Base-by-base conservation (phyloP, 2,329 filamentous ascomycete species). In the Pezicula radicicola region DNA sequence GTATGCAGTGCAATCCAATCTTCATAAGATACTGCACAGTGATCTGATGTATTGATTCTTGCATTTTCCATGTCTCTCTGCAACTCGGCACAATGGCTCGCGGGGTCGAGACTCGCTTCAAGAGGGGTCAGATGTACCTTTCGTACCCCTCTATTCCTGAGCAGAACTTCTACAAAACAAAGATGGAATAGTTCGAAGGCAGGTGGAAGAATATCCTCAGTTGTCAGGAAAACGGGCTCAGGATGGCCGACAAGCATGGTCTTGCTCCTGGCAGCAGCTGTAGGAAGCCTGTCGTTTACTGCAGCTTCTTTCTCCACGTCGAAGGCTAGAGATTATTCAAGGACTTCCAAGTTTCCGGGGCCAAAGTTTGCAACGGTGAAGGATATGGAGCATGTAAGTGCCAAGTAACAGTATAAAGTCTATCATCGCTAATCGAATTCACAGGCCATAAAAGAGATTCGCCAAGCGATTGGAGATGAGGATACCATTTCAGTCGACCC, bases 401-500 rank as follows among this genome's bases (percentile, higher is more conserved):
- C 6, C 4, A 28, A 28, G 40, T 19, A 18, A 13, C 27, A 13
- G 6, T 25, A 28, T 28, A 5, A 27, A 27, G 19, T 16, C 6
- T 13, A n/a, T 33, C 42, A 15, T 3, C 16, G 27, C 21, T 45
- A 16, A 30, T 15, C 37, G n/a, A 40, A 13, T 40, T 16, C n/a
- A 16, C 37, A 84, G 82, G 81, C 82, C 0, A 68, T 85, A 42
- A 62, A 67, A 41, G 76, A 81, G 56, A 85, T 87, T 50, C 76
- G 76, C 67, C 51, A 57, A 71, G 59, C 64, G 76, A 78, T 51
- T 66, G 68, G 45, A 61, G 62, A 72, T 15, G 75, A 81, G 46
- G 81, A 84, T 54, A 76, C 83, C 43, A 79, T 87, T 37, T 85
- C 81, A 9, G 84, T 74, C 0, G 83, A 87, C 50, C 74, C 80